Evolutionary conservation across 1,284 basidiomycete genomes (phyloP).

Genomic region (Pholiota adiposa): DNA sequence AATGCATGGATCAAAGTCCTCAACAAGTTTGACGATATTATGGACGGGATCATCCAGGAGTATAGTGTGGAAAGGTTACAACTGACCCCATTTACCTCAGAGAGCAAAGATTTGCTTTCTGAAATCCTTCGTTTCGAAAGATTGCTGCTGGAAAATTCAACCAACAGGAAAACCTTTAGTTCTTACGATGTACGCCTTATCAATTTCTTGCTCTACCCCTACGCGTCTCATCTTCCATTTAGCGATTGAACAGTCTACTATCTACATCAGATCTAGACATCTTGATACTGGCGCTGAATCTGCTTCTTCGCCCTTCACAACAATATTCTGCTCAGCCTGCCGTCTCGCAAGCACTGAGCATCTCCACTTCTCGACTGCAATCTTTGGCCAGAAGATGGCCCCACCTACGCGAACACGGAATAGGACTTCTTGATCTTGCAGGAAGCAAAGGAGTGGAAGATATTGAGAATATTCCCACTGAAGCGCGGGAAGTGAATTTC

Average conservation of each 20-base stretch:
- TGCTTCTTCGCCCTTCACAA: slow-evolving; percentile 91
- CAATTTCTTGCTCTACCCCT: slow-evolving; percentile 14
- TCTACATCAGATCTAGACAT: slow-evolving; percentile 91
- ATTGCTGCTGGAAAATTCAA: slow-evolving; percentile 95
- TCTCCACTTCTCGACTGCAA: slow-evolving; percentile 74
- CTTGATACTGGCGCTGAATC: slow-evolving; percentile 81
- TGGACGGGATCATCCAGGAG: slow-evolving; percentile 82
- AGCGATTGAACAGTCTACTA: slow-evolving; percentile 91
- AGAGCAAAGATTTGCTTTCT: slow-evolving; percentile 78
- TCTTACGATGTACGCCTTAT: slow-evolving; percentile 88
- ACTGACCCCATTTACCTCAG: slow-evolving; percentile 77
- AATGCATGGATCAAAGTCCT: slow-evolving; percentile 96
- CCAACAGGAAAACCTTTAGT: slow-evolving; percentile 95
- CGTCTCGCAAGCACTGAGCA: slow-evolving; percentile 76
- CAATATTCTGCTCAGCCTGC: slow-evolving; percentile 89
- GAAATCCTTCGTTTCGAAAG: slow-evolving; percentile 90
- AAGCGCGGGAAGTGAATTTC: slow-evolving; percentile 77
- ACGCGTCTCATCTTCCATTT: slow-evolving; percentile 21
- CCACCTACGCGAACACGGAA: slow-evolving; percentile 72
- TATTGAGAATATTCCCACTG: slow-evolving; percentile 63
- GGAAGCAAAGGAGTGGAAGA: slow-evolving; percentile 54
- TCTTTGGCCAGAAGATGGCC: slow-evolving; percentile 78
- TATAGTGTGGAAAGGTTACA: slow-evolving; percentile 88
- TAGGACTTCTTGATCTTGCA: slow-evolving; percentile 72
- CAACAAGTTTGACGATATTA: slow-evolving; percentile 91